phyloP scores from a whole-genome alignment of 2,329 filamentous ascomycete genomes.

The Cercospora zeae-maydis region DNA sequence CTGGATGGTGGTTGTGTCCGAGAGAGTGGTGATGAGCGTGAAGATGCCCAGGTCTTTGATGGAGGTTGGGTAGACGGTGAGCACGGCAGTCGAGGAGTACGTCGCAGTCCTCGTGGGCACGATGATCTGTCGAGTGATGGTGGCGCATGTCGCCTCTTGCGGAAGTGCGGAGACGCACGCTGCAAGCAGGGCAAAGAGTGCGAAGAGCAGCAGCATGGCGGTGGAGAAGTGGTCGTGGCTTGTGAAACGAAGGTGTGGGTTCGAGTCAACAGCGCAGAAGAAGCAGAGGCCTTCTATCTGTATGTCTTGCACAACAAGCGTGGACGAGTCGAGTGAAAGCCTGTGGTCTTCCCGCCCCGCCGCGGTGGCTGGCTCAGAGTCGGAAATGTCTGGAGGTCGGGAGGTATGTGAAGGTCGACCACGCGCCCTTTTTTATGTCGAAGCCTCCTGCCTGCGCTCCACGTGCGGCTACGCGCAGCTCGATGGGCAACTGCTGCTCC shows the following conservation, averaged over 20 bases:
- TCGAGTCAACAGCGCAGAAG: background rate
- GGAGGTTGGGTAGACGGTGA: conserved; percentile 27
- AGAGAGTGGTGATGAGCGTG: conserved; percentile 28
- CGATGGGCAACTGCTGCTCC: background rate
- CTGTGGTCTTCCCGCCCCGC: background rate
- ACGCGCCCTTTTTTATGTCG: conserved; percentile 12
- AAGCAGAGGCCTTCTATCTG: conserved; percentile 8
- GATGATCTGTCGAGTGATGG: conserved; percentile 29
- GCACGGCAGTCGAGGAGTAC: conserved; percentile 28
- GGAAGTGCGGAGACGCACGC: conserved; percentile 27
- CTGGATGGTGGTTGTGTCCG: conserved; percentile 29
- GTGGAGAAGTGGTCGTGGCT: conserved; percentile 7
- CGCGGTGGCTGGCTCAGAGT: conserved; percentile 4
- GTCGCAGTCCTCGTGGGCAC: conserved; percentile 33
- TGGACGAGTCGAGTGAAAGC: background rate
- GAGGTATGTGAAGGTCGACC: conserved; percentile 11
- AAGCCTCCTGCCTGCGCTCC: background rate
- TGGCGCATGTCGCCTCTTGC: conserved; percentile 28
- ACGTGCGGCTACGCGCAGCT: conserved; percentile 10
- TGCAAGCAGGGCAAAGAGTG: conserved; percentile 25
- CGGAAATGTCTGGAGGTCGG: conserved; percentile 10
- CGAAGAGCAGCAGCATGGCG: conserved; percentile 25
- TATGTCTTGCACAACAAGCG: background rate
- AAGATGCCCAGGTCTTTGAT: conserved; percentile 31
- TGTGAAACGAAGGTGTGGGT: conserved; percentile 17